phyloP scores from a whole-genome alignment of 2,329 filamentous ascomycete genomes.

The Cordyceps fumosorosea region DNA sequence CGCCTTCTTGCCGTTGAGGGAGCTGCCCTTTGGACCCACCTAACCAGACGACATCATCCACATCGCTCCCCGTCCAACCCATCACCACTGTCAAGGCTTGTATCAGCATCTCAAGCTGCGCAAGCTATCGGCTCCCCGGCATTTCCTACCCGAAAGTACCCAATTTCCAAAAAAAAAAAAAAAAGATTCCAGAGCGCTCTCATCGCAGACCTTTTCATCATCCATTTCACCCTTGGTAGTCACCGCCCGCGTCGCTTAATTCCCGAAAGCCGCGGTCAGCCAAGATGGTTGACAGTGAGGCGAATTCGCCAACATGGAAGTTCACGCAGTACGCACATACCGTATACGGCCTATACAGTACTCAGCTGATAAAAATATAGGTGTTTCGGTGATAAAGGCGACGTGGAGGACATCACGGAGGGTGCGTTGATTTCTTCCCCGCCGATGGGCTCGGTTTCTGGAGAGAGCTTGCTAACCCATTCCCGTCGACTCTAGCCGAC shows the following conservation, averaged over 20 bases:
- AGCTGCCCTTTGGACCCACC: conserved; percentile 15
- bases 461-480: conserved; percentile 18
- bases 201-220: conserved; percentile 18
- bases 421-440: conserved; percentile 43
- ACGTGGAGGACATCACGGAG: conserved; percentile 98
- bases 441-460: conserved; percentile 13
- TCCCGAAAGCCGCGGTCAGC: conserved; percentile 15
- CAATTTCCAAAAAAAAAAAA: neutral
- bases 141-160: neutral
- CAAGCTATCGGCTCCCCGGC: neutral
- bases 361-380: conserved; percentile 39
- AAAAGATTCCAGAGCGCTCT: conserved; percentile 13
- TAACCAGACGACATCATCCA: conserved; percentile 15
- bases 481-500: conserved; percentile 52
- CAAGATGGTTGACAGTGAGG: conserved; percentile 95
- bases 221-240: conserved; percentile 5
- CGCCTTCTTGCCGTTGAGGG: conserved; percentile 9
- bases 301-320: conserved; percentile 96
- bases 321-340: conserved; percentile 82
- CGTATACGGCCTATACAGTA: conserved; percentile 2
- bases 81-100: conserved; percentile 13
- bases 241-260: conserved; percentile 15
- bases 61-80: conserved; percentile 13
- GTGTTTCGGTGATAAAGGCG: conserved; percentile 99
- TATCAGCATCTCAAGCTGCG: conserved; percentile 11